Percentiles rank a stretch among this genome's conserved stretches.
These are phyloP conservation scores for Lecanoromycetidae sp. DNA, from an alignment of 2,329 filamentous ascomycete genomes.

Conservation along the genomic window DNA sequence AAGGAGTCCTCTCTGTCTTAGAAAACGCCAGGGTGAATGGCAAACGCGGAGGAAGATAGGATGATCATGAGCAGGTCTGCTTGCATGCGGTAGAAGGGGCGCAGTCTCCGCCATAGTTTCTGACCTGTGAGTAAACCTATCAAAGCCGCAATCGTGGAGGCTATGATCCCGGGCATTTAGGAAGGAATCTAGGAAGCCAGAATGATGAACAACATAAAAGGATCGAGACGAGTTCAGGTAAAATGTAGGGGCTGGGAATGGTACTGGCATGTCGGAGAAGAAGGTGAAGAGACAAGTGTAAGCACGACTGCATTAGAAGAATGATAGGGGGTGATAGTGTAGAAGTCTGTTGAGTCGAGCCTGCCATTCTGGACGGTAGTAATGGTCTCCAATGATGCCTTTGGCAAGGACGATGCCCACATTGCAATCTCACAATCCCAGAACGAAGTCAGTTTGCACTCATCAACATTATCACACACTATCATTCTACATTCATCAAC, in stretches of 20 bases:
- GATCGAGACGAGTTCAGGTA: neutral
- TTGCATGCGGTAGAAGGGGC: slow-evolving; percentile 24
- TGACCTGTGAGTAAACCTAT: neutral
- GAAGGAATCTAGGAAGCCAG: neutral
- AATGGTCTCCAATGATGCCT: too few species aligned
- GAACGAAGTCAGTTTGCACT: too few species aligned
- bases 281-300: neutral
- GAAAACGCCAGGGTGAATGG: slow-evolving; percentile 25
- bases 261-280: slow-evolving; percentile 1
- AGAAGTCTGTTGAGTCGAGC: too few species aligned
- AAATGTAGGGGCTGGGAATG: neutral
- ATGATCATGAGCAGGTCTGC: slow-evolving; percentile 18
- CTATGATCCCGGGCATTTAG: neutral
- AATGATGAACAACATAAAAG: slow-evolving; percentile 8
- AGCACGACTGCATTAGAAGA: neutral
- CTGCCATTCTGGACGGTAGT: too few species aligned
- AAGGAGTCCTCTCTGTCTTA: slow-evolving; percentile 23
- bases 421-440: too few species aligned
- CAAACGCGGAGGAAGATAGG: slow-evolving; percentile 27
- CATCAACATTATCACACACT: too few species aligned
- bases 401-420: too few species aligned
- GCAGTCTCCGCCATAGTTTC: slow-evolving; percentile 18
- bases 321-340: too few species aligned
- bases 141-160: neutral
- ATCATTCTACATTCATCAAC: too few species aligned